Evolutionary conservation across 768 basidiomycete genomes (phyloP).

Genomic region (Rickenella mellea): DNA sequence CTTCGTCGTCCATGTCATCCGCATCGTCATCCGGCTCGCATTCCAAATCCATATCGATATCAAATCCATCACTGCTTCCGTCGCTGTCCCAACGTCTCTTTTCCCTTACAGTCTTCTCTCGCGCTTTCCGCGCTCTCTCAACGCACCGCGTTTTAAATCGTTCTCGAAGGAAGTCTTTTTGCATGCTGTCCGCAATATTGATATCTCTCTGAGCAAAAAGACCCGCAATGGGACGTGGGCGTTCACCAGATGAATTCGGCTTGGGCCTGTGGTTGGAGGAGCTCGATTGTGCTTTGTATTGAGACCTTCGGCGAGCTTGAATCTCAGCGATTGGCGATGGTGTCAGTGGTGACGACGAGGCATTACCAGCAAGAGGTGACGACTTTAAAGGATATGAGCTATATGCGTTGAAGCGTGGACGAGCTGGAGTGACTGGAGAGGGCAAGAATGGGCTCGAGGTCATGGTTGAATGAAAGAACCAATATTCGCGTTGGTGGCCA

Average conservation of each 20-base stretch:
- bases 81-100: slow-evolving; percentile 25
- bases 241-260: neutral
- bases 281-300: slow-evolving; percentile 35
- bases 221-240: neutral
- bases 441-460: slow-evolving; percentile 20
- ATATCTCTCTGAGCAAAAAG: too few species aligned
- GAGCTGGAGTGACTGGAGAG: slow-evolving; percentile 28
- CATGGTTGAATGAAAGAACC: too few species aligned
- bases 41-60: slow-evolving; percentile 29
- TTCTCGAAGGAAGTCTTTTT: slow-evolving; percentile 47
- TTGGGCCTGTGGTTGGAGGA: neutral
- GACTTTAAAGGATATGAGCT: slow-evolving; percentile 31
- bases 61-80: slow-evolving; percentile 41
- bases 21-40: slow-evolving; percentile 46
- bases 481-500: too few species aligned
- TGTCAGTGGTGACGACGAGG: slow-evolving; percentile 23
- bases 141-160: slow-evolving; percentile 53
- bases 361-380: slow-evolving; percentile 34
- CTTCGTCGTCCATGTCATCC: slow-evolving; percentile 61
- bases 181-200: slow-evolving; percentile 38
- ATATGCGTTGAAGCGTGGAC: slow-evolving; percentile 18
- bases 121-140: slow-evolving; percentile 48
- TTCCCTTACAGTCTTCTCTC: slow-evolving; percentile 34
- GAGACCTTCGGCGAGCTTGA: slow-evolving; percentile 42
- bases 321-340: slow-evolving; percentile 37